Percentiles rank a stretch among this genome's conserved stretches.
phyloP scores from a whole-genome alignment of 2,329 filamentous ascomycete genomes.

The Hymenoscyphus fructigenus region DNA sequence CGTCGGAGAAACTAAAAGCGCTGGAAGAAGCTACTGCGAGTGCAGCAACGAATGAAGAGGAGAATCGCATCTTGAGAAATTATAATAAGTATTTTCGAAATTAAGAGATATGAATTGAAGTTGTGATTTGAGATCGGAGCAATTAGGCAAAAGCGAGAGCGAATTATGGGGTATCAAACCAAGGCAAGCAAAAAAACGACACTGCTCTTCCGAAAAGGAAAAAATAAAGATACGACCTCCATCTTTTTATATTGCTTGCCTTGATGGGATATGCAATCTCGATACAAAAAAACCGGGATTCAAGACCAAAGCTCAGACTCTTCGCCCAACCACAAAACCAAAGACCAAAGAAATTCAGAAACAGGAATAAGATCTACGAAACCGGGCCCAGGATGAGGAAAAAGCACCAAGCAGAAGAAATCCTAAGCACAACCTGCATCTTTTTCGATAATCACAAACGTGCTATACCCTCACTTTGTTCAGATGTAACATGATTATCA shows the following conservation, averaged over 20 bases:
- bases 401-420: constrained; percentile 1
- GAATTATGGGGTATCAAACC: background rate
- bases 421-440: background rate
- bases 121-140: background rate
- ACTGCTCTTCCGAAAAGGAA: background rate
- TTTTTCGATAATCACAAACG: background rate
- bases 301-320: background rate
- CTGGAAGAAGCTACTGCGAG: background rate
- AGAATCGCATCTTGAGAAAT: constrained; percentile 9
- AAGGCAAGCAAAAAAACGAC: background rate
- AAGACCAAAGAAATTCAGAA: background rate
- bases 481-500: background rate
- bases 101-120: background rate
- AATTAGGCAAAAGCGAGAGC: background rate
- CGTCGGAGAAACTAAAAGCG: background rate
- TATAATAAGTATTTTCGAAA: too few species aligned
- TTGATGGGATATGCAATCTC: background rate
- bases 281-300: background rate
- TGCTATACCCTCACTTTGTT: background rate
- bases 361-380: background rate
- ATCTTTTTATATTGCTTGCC: background rate
- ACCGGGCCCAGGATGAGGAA: background rate
- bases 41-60: background rate
- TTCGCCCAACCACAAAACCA: background rate
- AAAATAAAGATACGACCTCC: background rate